Evolutionary conservation across 371 early-diverging fungal genomes (phyloP).

Genomic region (Mucor sp.): DNA sequence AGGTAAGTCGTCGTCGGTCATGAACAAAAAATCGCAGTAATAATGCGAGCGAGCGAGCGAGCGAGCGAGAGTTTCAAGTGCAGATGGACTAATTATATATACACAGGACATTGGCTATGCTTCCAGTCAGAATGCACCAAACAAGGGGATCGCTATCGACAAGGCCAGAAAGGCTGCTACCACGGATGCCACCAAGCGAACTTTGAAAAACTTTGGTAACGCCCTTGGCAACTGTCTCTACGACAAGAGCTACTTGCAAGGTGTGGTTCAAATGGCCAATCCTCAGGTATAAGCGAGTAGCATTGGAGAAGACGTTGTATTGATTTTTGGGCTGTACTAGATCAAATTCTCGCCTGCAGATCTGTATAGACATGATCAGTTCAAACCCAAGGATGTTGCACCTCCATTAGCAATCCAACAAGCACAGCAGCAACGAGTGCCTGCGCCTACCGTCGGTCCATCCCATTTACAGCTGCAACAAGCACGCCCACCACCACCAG

Average conservation of each 20-base stretch:
- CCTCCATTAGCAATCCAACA: background rate
- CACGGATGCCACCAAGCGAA: conserved; percentile 96
- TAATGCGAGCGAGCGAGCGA: too few species aligned
- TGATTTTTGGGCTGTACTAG: background rate
- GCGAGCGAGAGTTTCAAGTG: too few species aligned
- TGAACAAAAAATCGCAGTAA: background rate
- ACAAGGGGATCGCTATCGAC: conserved; percentile 85
- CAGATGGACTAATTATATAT: too few species aligned
- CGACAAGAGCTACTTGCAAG: conserved; percentile 83
- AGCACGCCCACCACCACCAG: background rate
- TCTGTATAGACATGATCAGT: conserved; percentile 35
- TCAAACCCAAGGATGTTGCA: background rate
- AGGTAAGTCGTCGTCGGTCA: too few species aligned
- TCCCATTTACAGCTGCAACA: background rate
- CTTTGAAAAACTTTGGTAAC: conserved; percentile 94
- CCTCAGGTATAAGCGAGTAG: conserved; percentile 27
- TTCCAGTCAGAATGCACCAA: conserved; percentile 77
- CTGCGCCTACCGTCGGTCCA: background rate
- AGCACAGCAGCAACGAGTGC: background rate
- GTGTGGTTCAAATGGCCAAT: conserved; percentile 45
- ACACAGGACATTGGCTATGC: conserved; percentile 48
- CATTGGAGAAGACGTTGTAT: background rate
- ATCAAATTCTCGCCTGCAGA: conserved; percentile 26
- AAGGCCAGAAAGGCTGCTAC: conserved; percentile 97
- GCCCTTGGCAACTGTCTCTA: conserved; percentile 95